A percentile compares a stretch with the other conserved stretches of the same genome.
Evolutionary conservation across 768 basidiomycete genomes (phyloP).

Genomic region (Gymnopilus junonius): DNA sequence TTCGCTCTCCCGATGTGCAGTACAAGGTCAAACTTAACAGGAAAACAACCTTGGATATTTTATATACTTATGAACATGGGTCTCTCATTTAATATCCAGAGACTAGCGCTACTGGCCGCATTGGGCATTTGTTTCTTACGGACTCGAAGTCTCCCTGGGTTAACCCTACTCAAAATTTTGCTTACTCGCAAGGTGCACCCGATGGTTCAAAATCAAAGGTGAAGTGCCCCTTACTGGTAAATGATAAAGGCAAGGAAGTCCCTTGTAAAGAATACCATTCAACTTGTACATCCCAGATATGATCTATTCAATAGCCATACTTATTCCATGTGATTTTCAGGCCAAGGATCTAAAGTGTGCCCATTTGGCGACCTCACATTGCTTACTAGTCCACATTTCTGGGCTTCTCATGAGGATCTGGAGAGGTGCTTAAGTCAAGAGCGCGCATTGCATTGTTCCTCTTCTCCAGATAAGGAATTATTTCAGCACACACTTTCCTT

Average conservation of each 20-base stretch:
- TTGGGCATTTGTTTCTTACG: slow-evolving; percentile 8
- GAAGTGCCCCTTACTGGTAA: background rate
- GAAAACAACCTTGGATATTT: background rate
- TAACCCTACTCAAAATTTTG: slow-evolving; percentile 8
- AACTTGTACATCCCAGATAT: background rate
- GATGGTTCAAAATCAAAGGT: background rate
- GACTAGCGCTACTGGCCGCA: background rate
- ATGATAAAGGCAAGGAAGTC: background rate
- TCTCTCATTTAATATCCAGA: slow-evolving; percentile 6
- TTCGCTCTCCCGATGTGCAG: background rate
- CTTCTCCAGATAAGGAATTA: background rate
- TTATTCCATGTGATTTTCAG: background rate
- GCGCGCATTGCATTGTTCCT: background rate
- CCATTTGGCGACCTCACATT: background rate
- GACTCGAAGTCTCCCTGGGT: background rate
- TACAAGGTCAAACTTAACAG: slow-evolving; percentile 1
- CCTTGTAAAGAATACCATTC: background rate
- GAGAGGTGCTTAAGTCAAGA: background rate
- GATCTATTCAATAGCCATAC: background rate
- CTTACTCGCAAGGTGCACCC: slow-evolving; percentile 11
- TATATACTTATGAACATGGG: slow-evolving; percentile 2
- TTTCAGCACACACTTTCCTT: background rate
- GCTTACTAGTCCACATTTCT: background rate
- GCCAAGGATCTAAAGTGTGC: slow-evolving; percentile 6
- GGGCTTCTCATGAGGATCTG: background rate